These are phyloP conservation scores for Sporothrix schenckii DNA, from an alignment of 2,329 filamentous ascomycete genomes.

Conservation along the genomic window DNA sequence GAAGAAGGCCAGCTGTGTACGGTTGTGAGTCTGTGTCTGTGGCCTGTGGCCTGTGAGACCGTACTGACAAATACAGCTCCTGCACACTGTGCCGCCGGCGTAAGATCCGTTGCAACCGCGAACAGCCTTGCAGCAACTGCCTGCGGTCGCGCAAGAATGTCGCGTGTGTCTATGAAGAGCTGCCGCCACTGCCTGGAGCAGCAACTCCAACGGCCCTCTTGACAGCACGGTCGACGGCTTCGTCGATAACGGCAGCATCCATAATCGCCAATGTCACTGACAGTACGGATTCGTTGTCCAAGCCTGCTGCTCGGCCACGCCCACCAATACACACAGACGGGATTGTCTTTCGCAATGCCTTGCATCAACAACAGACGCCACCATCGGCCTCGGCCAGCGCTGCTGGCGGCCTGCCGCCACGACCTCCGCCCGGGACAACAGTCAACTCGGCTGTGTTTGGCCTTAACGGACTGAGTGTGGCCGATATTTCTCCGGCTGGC, in stretches of 20 bases:
- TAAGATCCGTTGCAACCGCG: constrained; percentile 50
- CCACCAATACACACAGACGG: not conserved
- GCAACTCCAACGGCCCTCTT: not conserved
- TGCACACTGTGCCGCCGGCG: constrained; percentile 45
- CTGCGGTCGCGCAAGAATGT: constrained; percentile 39
- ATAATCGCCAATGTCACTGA: not conserved
- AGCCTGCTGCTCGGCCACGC: not conserved
- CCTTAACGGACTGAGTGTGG: not conserved
- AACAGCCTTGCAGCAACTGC: constrained; percentile 49
- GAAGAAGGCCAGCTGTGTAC: constrained; percentile 32
- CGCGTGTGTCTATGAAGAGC: constrained; percentile 31
- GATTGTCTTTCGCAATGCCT: constrained; percentile 7
- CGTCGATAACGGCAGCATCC: not conserved
- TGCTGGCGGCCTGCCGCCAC: not conserved
- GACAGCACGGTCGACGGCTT: not conserved
- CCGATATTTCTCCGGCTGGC: not conserved
- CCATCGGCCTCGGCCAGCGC: not conserved
- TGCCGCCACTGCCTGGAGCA: constrained; percentile 4
- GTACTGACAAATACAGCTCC: constrained; percentile 26
- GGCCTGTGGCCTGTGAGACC: too few species aligned
- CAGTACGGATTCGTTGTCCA: not conserved
- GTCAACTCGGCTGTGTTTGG: not conserved
- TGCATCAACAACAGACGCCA: not conserved
- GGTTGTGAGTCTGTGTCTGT: not conserved
- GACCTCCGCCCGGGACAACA: not conserved